A percentile compares a stretch with the other conserved stretches of the same genome.
Conservation (phyloP, 1,139 yeast genomes). For the Meyerozyma smithsonii region DNA sequence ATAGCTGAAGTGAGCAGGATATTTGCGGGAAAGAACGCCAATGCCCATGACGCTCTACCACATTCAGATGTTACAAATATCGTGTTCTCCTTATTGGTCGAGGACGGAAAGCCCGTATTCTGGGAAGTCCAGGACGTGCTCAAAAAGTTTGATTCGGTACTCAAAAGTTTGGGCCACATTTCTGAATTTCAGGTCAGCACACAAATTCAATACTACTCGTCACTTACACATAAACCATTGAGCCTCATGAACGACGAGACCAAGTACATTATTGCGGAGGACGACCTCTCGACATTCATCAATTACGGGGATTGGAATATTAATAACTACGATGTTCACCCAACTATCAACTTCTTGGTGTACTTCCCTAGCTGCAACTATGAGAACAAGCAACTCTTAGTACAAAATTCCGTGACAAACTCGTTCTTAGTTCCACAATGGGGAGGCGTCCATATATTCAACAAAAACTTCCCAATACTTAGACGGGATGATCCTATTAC, state of each 20-base stretch:
- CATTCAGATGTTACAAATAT: slow-evolving; percentile 63
- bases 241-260: slow-evolving; percentile 15
- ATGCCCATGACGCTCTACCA: slow-evolving; percentile 30
- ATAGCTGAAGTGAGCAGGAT: slow-evolving; percentile 20
- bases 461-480: slow-evolving; percentile 32
- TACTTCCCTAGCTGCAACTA: slow-evolving; percentile 52
- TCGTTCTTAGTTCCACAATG: slow-evolving; percentile 86
- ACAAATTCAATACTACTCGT: slow-evolving; percentile 69
- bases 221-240: slow-evolving; percentile 26
- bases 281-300: slow-evolving; percentile 63
- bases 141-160: slow-evolving; percentile 23
- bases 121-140: slow-evolving; percentile 36
- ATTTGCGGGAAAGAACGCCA: slow-evolving; percentile 13
- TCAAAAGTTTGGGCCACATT: slow-evolving; percentile 36
- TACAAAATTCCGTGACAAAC: slow-evolving; percentile 49
- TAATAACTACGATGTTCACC: slow-evolving; percentile 49
- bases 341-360: slow-evolving; percentile 65
- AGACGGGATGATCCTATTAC: slow-evolving; percentile 13
- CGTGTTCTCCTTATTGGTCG: slow-evolving; percentile 55
- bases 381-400: slow-evolving; percentile 38
- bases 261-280: slow-evolving; percentile 28
- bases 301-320: slow-evolving; percentile 79
- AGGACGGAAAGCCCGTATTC: slow-evolving; percentile 32
- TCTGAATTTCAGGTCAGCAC: slow-evolving; percentile 75
- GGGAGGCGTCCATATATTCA: slow-evolving; percentile 66